Conservation (phyloP, 2,329 filamentous ascomycete genomes). For the Colletotrichum destructivum region DNA sequence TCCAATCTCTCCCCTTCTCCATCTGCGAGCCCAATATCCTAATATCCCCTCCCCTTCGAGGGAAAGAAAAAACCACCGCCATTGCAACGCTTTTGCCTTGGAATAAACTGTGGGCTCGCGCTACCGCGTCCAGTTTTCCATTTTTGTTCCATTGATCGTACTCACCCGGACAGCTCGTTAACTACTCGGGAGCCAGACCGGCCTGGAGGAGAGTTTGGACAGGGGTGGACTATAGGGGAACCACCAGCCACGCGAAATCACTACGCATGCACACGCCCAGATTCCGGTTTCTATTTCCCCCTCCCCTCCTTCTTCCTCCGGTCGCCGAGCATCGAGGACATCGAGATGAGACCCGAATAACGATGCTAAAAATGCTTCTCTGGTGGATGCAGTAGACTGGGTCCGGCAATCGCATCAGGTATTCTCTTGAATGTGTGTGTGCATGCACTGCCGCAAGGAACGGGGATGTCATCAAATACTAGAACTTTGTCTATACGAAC, state of each 20-base stretch:
- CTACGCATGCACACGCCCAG: not conserved
- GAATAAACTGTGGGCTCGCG: not conserved
- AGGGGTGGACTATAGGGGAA: not conserved
- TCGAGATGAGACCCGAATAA: not conserved
- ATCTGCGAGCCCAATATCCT: not conserved
- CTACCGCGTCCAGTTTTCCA: not conserved
- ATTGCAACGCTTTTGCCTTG: conserved; percentile 36
- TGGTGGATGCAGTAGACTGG: conserved; percentile 11
- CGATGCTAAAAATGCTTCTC: conserved; percentile 40
- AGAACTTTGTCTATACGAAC: conserved; percentile 10
- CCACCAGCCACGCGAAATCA: not conserved
- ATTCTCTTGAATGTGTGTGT: not conserved
- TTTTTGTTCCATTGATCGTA: not conserved
- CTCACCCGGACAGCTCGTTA: not conserved
- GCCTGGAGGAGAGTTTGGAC: not conserved
- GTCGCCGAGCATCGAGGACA: conserved; percentile 15
- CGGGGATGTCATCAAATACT: not conserved
- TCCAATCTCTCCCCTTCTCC: conserved; percentile 8
- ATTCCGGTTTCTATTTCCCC: not conserved
- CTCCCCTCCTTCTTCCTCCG: not conserved
- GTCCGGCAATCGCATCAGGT: conserved; percentile 18
- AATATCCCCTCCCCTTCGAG: not conserved
- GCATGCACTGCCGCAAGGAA: conserved; percentile 17
- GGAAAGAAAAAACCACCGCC: not conserved
- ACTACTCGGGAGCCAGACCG: not conserved